Evolutionary conservation across 1,139 yeast species (phyloP), one percentile per base, ranked within the genome.

Genomic region (Suhomyces chickasaworum): DNA sequence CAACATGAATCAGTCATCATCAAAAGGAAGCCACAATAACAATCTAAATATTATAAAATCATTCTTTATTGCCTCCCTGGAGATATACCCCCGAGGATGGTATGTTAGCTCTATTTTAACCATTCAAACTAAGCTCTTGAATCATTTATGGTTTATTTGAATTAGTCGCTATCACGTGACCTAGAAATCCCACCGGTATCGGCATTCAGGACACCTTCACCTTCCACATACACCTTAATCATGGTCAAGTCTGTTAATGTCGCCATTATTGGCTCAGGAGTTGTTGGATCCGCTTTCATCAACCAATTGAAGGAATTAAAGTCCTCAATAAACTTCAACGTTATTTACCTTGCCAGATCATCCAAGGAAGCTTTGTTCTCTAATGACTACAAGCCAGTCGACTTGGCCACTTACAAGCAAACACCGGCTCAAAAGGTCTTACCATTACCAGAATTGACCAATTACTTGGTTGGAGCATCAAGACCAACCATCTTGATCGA

Each of bases 181-280:
- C 27, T n/a, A n/a, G 27, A n/a, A 10, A n/a, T 10, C 20, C 7
- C 12, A 35, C 45, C 45, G 49, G 43, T 38, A 34, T 40, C 45
- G 48, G 48, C 33, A 17, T 38, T 13, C 13, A 21, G 29, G 30
- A 30, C 23, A n/a, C 7, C 7, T n/a, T 7, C 23, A n/a, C 7
- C 7, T n/a, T 7, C 35, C 27, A 29, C 42, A 39, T 17, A 10
- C 29, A 12, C 37, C 12, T 12, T n/a, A 40, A 45, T 29, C 36
- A 78, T 80, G 83, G 61, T 62, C 54, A 81, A 77, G 63, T 73
- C 87, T 47, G 89, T 87, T 41, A 86, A 88, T 63, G 73, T 89
- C 51, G 96, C 95, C 44, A 80, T 89, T 55, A 84, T 89, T 55
- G 96, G 96, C 48, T 84, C 97, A 42, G 98, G 98, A 57, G 93